These are phyloP conservation scores for Durio zibethinus DNA, from an alignment of 345 rosid genomes.

Conservation along the genomic window DNA sequence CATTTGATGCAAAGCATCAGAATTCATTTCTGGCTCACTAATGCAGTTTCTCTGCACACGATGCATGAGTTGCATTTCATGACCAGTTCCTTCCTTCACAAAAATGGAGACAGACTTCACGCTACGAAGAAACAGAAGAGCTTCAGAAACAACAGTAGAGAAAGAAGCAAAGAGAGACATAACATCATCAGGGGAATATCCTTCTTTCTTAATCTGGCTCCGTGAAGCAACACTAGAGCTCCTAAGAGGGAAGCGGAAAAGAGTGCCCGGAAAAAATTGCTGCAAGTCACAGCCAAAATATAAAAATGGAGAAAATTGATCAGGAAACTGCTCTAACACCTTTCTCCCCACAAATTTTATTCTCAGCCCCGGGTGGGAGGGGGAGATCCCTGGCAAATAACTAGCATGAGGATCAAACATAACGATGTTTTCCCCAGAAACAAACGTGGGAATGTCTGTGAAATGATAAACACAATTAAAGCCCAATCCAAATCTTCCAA, in stretches of 20 bases:
- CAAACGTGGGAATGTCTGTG: constrained; percentile 87
- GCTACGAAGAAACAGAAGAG: constrained; percentile 75
- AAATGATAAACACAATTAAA: constrained; percentile 98
- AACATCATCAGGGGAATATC: constrained; percentile 80
- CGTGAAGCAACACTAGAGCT: constrained; percentile 60
- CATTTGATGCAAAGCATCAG: constrained; percentile 42
- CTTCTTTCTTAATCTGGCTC: constrained; percentile 87
- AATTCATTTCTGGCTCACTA: constrained; percentile 48
- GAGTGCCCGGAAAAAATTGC: constrained; percentile 81
- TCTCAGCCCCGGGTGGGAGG: constrained; percentile 95
- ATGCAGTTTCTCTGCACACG: constrained; percentile 56
- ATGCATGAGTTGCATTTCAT: constrained; percentile 76
- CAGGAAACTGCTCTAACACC: constrained; percentile 93
- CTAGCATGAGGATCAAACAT: constrained; percentile 98
- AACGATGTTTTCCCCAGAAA: constrained; percentile 94
- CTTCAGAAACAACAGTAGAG: constrained; percentile 69
- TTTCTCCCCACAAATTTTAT: constrained; percentile 83
- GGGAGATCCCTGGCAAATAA: constrained; percentile 91
- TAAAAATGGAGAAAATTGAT: constrained; percentile 88
- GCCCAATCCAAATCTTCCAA: constrained; percentile 95
- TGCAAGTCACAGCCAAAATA: constrained; percentile 94
- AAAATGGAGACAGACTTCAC: constrained; percentile 72
- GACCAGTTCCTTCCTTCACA: constrained; percentile 77
- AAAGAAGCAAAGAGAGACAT: constrained; percentile 78
- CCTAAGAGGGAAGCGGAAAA: constrained; percentile 94